Base-by-base conservation (phyloP, 306 rosid species). In the Oxytropis ochrocephala region DNA sequence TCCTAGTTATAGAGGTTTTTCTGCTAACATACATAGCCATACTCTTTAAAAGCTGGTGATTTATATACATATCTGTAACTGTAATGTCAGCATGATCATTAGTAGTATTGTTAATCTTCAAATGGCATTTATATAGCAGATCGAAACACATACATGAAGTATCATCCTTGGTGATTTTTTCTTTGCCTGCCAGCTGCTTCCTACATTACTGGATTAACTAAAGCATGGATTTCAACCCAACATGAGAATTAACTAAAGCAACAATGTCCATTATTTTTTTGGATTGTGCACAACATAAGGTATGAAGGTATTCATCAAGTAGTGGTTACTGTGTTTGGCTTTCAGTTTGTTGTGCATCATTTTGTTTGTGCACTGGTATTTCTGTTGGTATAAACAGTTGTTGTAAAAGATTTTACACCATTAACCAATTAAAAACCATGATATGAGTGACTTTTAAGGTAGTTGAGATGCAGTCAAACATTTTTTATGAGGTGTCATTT, bases 181-280 rank as follows among this genome's bases (percentile, higher is more conserved):
- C 96, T 92, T 65, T 92, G 92, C 74, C 80, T 92, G 11, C 96
- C 96, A 3, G 89, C 96, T 12, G 91, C 97, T 11, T 87, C 97
- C 56, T 92, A 92, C 79, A 89, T 92, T 70, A 89, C 90, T 33
- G 95, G 96, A 42, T n/a, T n/a, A n/a, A n/a, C n/a, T n/a, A n/a
- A n/a, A n/a, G n/a, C 96, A 87, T 81, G 84, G 90, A 13, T 89
- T 92, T 80, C 74, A 67, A 21, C 78, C 87, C 58, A 72, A 48
- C 71, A 68, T 59, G 71, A 63, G 82, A 43, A 62, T 75, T 55
- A 46, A 13, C 43, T 85, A 44, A 70, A 66, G 36, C 78, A 62
- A 47, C 53, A 4, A 46, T 35, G 43, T 27, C 64, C 2, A 39
- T 11, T 27, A 13, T 47, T 8, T 46, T 64, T 44, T 3, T 1